Evolutionary conservation across 1,284 basidiomycete species (phyloP).

Genomic region (Ceratobasidium sp.): DNA sequence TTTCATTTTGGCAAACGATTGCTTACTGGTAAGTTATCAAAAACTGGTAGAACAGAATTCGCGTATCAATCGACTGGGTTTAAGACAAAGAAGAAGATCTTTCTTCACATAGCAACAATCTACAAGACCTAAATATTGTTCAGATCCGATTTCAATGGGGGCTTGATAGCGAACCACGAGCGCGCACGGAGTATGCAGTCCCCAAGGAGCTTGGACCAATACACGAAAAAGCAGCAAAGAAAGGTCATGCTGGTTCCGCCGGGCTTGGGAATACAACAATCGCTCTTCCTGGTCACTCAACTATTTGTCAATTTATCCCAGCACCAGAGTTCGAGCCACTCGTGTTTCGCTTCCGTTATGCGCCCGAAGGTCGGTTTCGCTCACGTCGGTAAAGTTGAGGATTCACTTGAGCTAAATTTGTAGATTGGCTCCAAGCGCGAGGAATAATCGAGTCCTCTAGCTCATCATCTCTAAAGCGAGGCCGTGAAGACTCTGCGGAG

Average conservation of each 20-base stretch:
- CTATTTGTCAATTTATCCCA: neutral
- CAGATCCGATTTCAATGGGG: neutral
- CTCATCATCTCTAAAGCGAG: neutral
- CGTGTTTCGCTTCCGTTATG: constrained; percentile 7
- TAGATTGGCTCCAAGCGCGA: neutral
- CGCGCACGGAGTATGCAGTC: neutral
- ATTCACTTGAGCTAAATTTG: neutral
- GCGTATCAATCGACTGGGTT: no score
- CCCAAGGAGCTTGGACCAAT: neutral
- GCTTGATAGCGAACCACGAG: neutral
- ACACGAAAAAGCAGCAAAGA: neutral
- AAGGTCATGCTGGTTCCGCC: neutral
- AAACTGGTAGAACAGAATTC: neutral
- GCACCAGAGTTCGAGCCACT: neutral
- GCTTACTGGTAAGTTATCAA: neutral
- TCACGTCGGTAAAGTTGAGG: neutral
- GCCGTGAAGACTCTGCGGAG: neutral
- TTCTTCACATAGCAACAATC: neutral
- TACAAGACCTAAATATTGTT: constrained; percentile 4
- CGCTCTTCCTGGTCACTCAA: neutral
- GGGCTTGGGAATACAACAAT: neutral
- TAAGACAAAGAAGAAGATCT: neutral
- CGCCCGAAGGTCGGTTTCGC: neutral
- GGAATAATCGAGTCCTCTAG: neutral
- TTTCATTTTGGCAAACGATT: constrained; percentile 8